Conservation (phyloP, 2,329 filamentous ascomycete genomes). For the Grosmannia penicillata region DNA sequence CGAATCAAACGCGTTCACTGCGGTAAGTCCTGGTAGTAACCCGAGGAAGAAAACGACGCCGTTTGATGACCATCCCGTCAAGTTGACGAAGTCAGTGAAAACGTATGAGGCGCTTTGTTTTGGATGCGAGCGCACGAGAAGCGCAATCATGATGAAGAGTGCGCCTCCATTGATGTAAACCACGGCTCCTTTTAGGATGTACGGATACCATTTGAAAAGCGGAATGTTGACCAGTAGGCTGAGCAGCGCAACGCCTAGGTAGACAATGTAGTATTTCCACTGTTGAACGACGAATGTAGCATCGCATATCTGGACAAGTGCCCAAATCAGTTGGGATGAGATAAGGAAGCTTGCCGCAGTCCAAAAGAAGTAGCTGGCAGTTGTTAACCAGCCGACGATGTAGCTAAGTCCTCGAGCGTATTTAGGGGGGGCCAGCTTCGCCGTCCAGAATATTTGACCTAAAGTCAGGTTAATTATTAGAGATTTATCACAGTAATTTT, state of each 20-base stretch:
- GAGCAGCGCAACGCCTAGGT: neutral
- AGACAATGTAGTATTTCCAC: neutral
- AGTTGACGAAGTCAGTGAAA: slow-evolving; percentile 1
- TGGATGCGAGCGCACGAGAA: neutral
- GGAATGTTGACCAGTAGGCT: neutral
- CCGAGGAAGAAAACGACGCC: slow-evolving; percentile 3
- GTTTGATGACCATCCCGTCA: slow-evolving; percentile 4
- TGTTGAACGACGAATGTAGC: neutral
- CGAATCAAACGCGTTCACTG: slow-evolving; percentile 1
- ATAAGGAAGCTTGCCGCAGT: neutral
- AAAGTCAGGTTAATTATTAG: too few relatives aligned
- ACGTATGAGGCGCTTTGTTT: neutral
- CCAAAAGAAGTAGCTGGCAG: neutral
- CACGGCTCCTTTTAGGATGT: neutral
- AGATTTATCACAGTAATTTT: too few relatives aligned
- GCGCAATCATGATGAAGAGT: neutral
- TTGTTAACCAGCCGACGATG: neutral
- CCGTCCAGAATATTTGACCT: slow-evolving; percentile 2
- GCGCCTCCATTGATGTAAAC: slow-evolving; percentile 2
- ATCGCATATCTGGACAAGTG: slow-evolving; percentile 1
- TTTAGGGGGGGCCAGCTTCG: neutral
- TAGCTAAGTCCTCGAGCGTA: slow-evolving; percentile 1
- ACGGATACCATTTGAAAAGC: neutral
- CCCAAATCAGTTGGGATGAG: slow-evolving; percentile 2
- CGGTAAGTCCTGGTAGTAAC: neutral